Percentiles rank a stretch among this genome's conserved stretches.
Conservation (phyloP, 345 rosid genomes). For the Populus alba region DNA sequence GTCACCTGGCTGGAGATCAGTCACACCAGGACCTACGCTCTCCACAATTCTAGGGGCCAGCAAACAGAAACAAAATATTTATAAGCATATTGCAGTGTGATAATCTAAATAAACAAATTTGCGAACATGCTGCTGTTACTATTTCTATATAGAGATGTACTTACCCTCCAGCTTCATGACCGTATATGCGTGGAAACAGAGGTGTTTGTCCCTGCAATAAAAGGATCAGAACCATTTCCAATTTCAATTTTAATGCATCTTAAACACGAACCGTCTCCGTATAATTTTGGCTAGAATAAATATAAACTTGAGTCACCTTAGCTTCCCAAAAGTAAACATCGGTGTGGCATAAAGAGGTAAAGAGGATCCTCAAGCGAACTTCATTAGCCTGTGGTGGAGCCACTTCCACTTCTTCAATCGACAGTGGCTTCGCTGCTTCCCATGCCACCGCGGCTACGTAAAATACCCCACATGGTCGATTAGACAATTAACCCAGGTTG, state of each 20-base stretch:
- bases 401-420: conserved; percentile 79
- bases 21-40: conserved; percentile 79
- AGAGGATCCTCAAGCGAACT: conserved; percentile 78
- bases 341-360: conserved; percentile 80
- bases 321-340: conserved; percentile 98
- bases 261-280: background rate
- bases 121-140: background rate
- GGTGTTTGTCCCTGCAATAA: conserved; percentile 66
- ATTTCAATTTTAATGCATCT: background rate
- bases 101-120: background rate
- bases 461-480: background rate
- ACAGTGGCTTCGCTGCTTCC: conserved; percentile 91
- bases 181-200: conserved; percentile 69
- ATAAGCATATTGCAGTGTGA: background rate
- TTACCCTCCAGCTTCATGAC: conserved; percentile 89
- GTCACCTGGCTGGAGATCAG: conserved; percentile 69
- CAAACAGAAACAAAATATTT: background rate
- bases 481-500: no score
- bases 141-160: background rate
- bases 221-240: background rate
- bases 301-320: conserved; percentile 44
- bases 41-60: conserved; percentile 58
- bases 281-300: no score
- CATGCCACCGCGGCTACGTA: conserved; percentile 77
- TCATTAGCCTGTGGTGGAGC: conserved; percentile 82